Base-by-base conservation (phyloP, 1,139 yeast genomes). In the Geotrichum fermentans region DNA sequence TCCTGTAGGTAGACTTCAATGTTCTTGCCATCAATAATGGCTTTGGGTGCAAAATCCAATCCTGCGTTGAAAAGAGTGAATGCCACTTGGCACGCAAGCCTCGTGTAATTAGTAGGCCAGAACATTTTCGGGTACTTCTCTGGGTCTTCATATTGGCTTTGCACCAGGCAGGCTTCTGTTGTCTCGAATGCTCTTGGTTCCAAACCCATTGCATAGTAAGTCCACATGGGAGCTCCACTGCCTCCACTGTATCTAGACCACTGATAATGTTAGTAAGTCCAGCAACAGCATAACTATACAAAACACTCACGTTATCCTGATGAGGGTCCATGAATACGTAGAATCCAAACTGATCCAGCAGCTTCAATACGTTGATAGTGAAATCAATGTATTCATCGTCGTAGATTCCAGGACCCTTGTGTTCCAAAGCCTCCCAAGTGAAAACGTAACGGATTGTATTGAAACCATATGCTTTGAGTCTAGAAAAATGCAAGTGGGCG, bases 171-270 rank as follows among this genome's bases (percentile, higher is more conserved):
- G 0, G 95, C 94, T 54, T 82, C 83, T 0, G 90, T 83, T 1
- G 55, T 71, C 0, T 74, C 65, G 60, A 90, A 86, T n/a, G 77
- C 67, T 21, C 66, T 70, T 0, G 97, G 97, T 48, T 90, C 80
- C 47, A 90, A 70, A 0, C 97, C 97, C 2, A 94, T 95, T n/a
- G 95, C 94, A 60, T 85, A 83, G n/a, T 88, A 68, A 0, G 97
- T 89, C 97, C 97, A 90, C 66, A 87, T 60, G 0, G 97, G 97
- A 4, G 97, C 96, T 17, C 97, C 97, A 52, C 90, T 82, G 1
- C 97, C 97, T n/a, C 97, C 97, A 16, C 82, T 73, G 62, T 73
- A 86, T 46, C 97, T 71, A 5, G 95, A 83, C 97, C 97, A 90
- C 47, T 43, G 17, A 18, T 7, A 16, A 11, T 11, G 21, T 34